Conservation (phyloP, 495 filamentous ascomycete genomes). For the Amorphotheca resinae region DNA sequence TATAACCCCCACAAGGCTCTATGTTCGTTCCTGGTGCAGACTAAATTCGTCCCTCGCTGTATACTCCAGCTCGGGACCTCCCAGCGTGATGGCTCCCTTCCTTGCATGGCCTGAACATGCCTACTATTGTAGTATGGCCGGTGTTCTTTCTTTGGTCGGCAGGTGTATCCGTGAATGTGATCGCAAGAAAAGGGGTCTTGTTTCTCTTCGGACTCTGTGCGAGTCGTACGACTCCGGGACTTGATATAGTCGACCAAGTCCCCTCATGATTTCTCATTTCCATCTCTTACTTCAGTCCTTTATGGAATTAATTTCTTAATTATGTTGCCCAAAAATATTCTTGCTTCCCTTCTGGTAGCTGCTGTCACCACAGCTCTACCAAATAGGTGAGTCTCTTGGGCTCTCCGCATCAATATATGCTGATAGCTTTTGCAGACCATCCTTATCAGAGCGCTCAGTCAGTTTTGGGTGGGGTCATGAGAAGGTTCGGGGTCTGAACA, state of each 20-base stretch:
- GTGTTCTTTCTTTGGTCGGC: no score
- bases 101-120: no score
- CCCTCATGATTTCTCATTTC: neutral
- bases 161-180: no score
- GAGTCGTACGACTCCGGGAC: no score
- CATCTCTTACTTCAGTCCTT: neutral
- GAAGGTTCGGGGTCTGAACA: constrained; percentile 52
- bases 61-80: no score
- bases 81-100: no score
- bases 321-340: neutral
- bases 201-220: no score
- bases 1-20: neutral
- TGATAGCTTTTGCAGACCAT: neutral
- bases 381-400: neutral
- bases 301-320: neutral
- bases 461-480: constrained; percentile 11
- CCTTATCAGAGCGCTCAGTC: neutral
- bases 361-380: neutral
- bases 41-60: neutral
- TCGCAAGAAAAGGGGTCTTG: no score
- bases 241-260: neutral
- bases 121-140: no score
- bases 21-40: neutral
- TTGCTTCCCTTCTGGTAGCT: neutral
- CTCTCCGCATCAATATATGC: neutral